Conservation (phyloP, 768 basidiomycete genomes). For the Pulveroboletus sp. region DNA sequence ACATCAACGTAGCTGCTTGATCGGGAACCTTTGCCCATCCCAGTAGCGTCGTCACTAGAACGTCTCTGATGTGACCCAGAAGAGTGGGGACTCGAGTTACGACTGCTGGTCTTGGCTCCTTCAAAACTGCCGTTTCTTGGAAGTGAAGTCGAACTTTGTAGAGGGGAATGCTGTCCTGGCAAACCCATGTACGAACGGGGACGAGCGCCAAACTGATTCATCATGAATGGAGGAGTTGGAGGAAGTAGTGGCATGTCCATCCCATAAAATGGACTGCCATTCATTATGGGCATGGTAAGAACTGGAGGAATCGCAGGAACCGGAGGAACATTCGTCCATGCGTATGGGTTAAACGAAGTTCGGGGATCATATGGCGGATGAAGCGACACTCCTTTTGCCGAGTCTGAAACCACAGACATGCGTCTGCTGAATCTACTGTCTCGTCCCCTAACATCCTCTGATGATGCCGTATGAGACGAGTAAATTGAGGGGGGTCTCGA, state of each 20-base stretch:
- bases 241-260: slow-evolving; percentile 71
- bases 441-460: slow-evolving; percentile 50
- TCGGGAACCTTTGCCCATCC: slow-evolving; percentile 14
- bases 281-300: slow-evolving; percentile 31
- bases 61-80: slow-evolving; percentile 26
- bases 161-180: slow-evolving; percentile 29
- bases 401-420: slow-evolving; percentile 38
- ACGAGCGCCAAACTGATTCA: slow-evolving; percentile 51
- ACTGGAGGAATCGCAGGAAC: slow-evolving; percentile 40
- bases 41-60: slow-evolving; percentile 30
- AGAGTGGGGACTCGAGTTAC: slow-evolving; percentile 17
- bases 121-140: slow-evolving; percentile 28
- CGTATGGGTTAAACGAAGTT: slow-evolving; percentile 26
- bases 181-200: slow-evolving; percentile 33
- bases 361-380: slow-evolving; percentile 28
- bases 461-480: slow-evolving; percentile 52
- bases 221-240: slow-evolving; percentile 74
- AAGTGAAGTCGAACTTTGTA: slow-evolving; percentile 19
- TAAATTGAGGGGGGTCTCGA: slow-evolving; percentile 58
- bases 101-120: slow-evolving; percentile 13
- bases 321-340: slow-evolving; percentile 31
- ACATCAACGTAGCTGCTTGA: slow-evolving; percentile 17
- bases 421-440: slow-evolving; percentile 40
- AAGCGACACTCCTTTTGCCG: slow-evolving; percentile 28
- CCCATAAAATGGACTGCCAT: slow-evolving; percentile 42